A percentile compares a stretch with the other conserved stretches of the same genome.
Conservation (phyloP, 2,329 filamentous ascomycete species). For the Raffaelea ambrosiae region DNA sequence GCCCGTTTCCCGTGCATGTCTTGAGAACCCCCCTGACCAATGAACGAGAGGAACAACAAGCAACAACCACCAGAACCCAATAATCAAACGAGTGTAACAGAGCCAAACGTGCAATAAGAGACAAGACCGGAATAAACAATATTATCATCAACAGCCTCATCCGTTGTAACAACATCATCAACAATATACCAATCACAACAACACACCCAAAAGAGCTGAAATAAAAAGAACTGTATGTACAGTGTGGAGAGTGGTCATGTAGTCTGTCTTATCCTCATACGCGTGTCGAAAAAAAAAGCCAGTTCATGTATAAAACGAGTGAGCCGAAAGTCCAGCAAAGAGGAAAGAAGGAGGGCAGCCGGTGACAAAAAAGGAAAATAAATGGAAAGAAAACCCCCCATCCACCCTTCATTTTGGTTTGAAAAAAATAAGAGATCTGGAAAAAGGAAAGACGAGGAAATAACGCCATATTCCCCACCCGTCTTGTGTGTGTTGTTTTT, state of each 20-base stretch:
- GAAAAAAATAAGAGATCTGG: too few species aligned
- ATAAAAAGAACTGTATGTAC: slow-evolving; percentile 7
- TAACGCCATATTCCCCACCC: too few species aligned
- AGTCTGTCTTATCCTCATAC: not conserved
- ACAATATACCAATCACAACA: too few species aligned
- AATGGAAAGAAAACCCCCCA: too few species aligned
- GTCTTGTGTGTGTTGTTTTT: too few species aligned
- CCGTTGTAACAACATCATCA: too few species aligned
- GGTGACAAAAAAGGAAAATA: too few species aligned
- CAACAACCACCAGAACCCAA: not conserved
- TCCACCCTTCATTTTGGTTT: too few species aligned
- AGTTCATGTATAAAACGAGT: not conserved
- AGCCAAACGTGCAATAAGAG: not conserved
- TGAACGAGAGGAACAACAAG: not conserved
- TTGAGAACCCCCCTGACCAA: not conserved
- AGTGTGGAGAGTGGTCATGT: slow-evolving; percentile 10
- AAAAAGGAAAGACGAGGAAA: too few species aligned
- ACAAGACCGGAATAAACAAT: not conserved
- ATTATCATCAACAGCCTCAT: not conserved
- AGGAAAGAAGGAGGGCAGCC: not conserved
- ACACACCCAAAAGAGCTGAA: too few species aligned
- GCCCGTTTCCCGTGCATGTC: too few species aligned
- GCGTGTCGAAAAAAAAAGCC: not conserved
- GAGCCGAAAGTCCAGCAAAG: not conserved
- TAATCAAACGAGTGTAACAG: not conserved